A percentile compares a stretch with the other conserved stretches of the same genome.
These are phyloP conservation scores for Neurospora sp. DNA, from an alignment of 495 filamentous ascomycete species.

Conservation along the genomic window DNA sequence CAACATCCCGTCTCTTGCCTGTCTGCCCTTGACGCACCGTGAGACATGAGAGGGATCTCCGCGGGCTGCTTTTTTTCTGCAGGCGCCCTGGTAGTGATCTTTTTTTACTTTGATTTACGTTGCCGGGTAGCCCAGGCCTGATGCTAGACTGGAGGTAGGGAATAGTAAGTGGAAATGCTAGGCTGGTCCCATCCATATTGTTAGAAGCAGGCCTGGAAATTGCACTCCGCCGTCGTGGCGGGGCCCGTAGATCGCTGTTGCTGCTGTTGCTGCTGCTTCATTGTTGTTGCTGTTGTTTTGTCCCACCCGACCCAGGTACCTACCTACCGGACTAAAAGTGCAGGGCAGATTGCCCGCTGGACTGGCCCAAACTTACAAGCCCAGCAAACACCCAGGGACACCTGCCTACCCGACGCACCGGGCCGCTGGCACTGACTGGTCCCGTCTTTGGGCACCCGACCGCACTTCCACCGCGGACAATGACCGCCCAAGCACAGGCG, in stretches of 20 bases:
- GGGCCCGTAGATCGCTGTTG: conserved; percentile 23
- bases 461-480: not conserved
- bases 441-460: not conserved
- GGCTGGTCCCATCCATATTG: not conserved
- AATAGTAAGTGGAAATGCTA: not conserved
- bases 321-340: not conserved
- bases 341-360: not conserved
- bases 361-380: not conserved
- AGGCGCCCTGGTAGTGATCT: not conserved
- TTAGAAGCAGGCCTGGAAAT: conserved; percentile 17
- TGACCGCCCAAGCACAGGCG: not conserved
- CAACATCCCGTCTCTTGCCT: not conserved
- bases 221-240: conserved; percentile 21
- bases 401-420: not conserved
- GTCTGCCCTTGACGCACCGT: not conserved
- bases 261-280: not conserved
- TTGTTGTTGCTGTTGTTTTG: not conserved
- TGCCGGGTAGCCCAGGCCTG: not conserved
- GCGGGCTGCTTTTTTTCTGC: not conserved
- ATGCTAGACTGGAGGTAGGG: not conserved
- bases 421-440: not conserved
- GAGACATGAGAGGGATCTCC: not conserved
- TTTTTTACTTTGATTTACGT: not conserved
- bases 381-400: not conserved
- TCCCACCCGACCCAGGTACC: conserved; percentile 4